Evolutionary conservation across 306 rosid genomes (phyloP).

Genomic region (Corylus avellana): DNA sequence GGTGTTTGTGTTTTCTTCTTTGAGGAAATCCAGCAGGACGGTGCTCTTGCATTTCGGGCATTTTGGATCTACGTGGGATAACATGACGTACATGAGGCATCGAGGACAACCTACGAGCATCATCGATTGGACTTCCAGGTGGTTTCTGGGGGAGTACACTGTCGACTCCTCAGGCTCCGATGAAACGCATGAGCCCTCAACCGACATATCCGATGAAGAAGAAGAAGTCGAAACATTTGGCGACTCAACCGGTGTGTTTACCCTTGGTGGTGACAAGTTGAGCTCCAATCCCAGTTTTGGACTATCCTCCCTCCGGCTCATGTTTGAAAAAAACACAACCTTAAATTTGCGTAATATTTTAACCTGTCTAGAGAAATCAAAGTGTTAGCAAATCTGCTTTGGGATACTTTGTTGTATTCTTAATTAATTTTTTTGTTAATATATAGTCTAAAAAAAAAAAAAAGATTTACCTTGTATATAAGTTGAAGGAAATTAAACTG

Average conservation of each 20-base stretch:
- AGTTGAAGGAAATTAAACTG: neutral
- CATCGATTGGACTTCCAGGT: neutral
- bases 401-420: too few species aligned
- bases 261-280: constrained; percentile 35
- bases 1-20: constrained; percentile 19
- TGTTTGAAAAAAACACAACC: neutral
- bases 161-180: constrained; percentile 31
- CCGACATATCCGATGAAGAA: constrained; percentile 25
- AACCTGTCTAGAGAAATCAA: too few species aligned
- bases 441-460: too few species aligned
- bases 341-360: too few species aligned
- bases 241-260: neutral
- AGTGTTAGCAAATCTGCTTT: too few species aligned
- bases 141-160: neutral
- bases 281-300: constrained; percentile 39
- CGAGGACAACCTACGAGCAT: constrained; percentile 57
- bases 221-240: constrained; percentile 1
- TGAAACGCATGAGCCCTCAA: constrained; percentile 48
- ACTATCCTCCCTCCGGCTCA: constrained; percentile 38
- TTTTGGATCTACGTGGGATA: constrained; percentile 37
- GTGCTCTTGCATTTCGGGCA: constrained; percentile 66
- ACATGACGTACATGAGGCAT: constrained; percentile 66
- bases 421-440: too few species aligned
- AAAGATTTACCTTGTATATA: neutral
- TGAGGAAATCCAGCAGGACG: constrained; percentile 47